Percentiles rank a stretch among this genome's conserved stretches.
These are phyloP conservation scores for Immersiporthe knoxdaviesiana DNA, from an alignment of 2,329 filamentous ascomycete genomes.

Conservation along the genomic window DNA sequence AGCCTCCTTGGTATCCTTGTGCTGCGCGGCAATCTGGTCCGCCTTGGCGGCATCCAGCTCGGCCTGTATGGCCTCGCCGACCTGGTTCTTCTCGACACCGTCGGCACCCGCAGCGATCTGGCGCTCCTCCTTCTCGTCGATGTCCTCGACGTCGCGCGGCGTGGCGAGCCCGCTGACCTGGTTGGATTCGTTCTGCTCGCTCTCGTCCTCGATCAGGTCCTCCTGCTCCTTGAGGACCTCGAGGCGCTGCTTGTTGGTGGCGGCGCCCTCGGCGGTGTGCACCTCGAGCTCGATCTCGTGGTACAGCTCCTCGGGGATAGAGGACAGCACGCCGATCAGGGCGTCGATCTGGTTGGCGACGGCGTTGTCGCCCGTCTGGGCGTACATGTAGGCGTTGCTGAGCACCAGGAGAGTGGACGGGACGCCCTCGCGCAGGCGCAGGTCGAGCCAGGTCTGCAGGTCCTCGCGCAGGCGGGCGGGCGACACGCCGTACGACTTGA, in stretches of 20 bases:
- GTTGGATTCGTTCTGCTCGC: constrained; percentile 84
- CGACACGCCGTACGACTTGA: constrained; percentile 89
- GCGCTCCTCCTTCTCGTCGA: constrained; percentile 90
- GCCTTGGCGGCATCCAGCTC: constrained; percentile 56
- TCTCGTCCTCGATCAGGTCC: constrained; percentile 96
- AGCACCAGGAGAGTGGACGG: constrained; percentile 93
- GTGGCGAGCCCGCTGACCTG: constrained; percentile 73
- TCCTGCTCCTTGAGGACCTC: constrained; percentile 99
- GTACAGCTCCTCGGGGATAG: constrained; percentile 97
- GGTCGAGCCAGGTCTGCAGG: constrained; percentile 89
- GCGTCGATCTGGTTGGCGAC: constrained; percentile 91
- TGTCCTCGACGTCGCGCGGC: constrained; percentile 85
- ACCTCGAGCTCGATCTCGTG: constrained; percentile 99
- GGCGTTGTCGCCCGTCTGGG: constrained; percentile 74
- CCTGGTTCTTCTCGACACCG: constrained; percentile 50
- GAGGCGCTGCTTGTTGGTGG: constrained; percentile 97
- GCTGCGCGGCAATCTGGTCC: constrained; percentile 34
- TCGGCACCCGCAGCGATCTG: constrained; percentile 49
- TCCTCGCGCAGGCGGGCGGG: constrained; percentile 87
- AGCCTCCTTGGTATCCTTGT: constrained; percentile 46
- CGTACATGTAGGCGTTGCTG: constrained; percentile 97
- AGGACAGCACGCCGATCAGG: constrained; percentile 86
- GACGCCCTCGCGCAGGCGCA: constrained; percentile 91
- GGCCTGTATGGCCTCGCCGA: constrained; percentile 58
- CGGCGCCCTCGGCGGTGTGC: constrained; percentile 92